These are phyloP conservation scores for Leishmania gerbilli DNA, from an alignment of 208 protist species.

Conservation along the genomic window DNA sequence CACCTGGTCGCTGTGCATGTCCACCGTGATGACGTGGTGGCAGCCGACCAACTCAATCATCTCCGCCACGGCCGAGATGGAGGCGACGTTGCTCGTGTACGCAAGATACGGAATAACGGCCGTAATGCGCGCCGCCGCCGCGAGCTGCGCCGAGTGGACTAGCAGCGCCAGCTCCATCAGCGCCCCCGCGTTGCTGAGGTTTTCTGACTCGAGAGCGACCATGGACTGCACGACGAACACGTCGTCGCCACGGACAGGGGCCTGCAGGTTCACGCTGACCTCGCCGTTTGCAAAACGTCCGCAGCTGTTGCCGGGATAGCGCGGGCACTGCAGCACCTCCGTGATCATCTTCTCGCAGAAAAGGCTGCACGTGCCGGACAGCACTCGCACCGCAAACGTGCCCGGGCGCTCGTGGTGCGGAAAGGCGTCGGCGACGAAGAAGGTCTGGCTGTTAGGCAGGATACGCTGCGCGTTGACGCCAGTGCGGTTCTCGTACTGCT, in stretches of 20 bases:
- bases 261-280: conserved; percentile 75
- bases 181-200: conserved; percentile 84
- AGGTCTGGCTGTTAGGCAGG: conserved; percentile 73
- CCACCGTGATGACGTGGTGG: conserved; percentile 92
- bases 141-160: conserved; percentile 79
- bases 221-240: conserved; percentile 95
- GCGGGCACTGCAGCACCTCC: conserved; percentile 68
- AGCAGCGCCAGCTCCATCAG: conserved; percentile 94
- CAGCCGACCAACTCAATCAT: conserved; percentile 89
- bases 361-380: conserved; percentile 60
- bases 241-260: conserved; percentile 94
- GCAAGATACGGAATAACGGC: conserved; percentile 95
- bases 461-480: conserved; percentile 67
- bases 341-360: conserved; percentile 83
- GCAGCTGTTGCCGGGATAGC: conserved; percentile 55
- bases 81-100: conserved; percentile 92
- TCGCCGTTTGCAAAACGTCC: conserved; percentile 85
- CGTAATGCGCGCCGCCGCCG: conserved; percentile 84
- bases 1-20: conserved; percentile 92
- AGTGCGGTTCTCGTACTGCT: conserved; percentile 48
- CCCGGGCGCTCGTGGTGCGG: conserved; percentile 62
- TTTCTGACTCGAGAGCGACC: conserved; percentile 71
- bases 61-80: conserved; percentile 90
- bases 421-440: conserved; percentile 72
- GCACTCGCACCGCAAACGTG: conserved; percentile 72